Evolutionary conservation across 495 filamentous ascomycete genomes (phyloP).

Genomic region (Aspergillus campestris): DNA sequence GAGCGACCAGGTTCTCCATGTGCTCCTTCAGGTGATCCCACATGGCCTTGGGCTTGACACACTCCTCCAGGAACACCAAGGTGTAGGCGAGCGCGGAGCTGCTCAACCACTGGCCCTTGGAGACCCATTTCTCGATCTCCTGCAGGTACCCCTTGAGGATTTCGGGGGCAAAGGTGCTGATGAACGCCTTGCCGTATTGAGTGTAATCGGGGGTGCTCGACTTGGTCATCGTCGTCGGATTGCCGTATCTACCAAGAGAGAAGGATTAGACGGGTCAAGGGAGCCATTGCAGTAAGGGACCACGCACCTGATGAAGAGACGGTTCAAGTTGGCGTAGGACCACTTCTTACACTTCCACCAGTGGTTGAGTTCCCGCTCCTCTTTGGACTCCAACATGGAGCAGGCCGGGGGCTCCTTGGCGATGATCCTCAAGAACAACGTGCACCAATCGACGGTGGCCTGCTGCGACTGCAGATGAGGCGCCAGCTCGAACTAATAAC

Average conservation of each 20-base stretch:
- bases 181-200: constrained; percentile 81
- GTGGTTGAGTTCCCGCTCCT: constrained; percentile 85
- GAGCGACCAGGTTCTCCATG: constrained; percentile 80
- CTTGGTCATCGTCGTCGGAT: constrained; percentile 60
- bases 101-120: constrained; percentile 90
- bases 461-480: constrained; percentile 65
- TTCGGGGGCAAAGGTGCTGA: constrained; percentile 83
- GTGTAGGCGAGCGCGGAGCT: constrained; percentile 87
- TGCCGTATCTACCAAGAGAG: constrained; percentile 64
- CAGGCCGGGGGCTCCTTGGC: constrained; percentile 72
- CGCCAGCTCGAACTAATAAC: constrained; percentile 72
- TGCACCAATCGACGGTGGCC: constrained; percentile 88
- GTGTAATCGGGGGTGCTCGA: constrained; percentile 60
- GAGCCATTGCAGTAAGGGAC: constrained; percentile 1
- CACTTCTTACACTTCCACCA: constrained; percentile 99
- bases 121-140: constrained; percentile 94
- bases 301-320: constrained; percentile 80
- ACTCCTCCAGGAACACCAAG: constrained; percentile 89
- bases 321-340: constrained; percentile 95
- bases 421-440: constrained; percentile 82
- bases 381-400: constrained; percentile 71
- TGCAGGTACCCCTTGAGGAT: constrained; percentile 87
- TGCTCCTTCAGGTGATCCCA: constrained; percentile 92
- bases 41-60: constrained; percentile 93
- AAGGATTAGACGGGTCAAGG: constrained; percentile 4